Percentiles rank a stretch among this genome's conserved stretches.
Evolutionary conservation across 2,329 filamentous ascomycete genomes (phyloP).

Genomic region (Colletotrichum filicis): DNA sequence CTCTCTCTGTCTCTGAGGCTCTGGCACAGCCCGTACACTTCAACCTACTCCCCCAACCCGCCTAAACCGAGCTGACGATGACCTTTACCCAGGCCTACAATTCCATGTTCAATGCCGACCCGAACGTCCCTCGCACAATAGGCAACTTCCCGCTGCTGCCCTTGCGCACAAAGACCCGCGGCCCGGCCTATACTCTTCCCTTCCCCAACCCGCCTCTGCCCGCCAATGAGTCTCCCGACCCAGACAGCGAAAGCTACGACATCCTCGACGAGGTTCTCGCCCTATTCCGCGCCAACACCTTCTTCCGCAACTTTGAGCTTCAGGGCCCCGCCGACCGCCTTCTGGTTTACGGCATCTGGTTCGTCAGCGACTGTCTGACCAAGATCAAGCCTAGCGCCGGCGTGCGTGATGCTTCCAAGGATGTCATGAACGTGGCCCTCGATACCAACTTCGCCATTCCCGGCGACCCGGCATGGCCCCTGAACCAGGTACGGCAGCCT

Average conservation of each 20-base stretch:
- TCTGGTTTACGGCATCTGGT: conserved; percentile 96
- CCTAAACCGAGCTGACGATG: conserved; percentile 38
- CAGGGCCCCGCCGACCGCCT: conserved; percentile 94
- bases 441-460: conserved; percentile 95
- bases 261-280: conserved; percentile 92
- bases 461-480: conserved; percentile 89
- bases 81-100: conserved; percentile 82
- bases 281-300: conserved; percentile 96
- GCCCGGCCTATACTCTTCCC: conserved; percentile 90
- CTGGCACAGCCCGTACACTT: conserved; percentile 1
- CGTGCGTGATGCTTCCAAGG: conserved; percentile 71
- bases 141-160: conserved; percentile 97
- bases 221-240: conserved; percentile 75
- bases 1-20: background rate
- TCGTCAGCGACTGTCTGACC: conserved; percentile 87
- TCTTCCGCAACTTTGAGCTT: conserved; percentile 99
- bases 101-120: conserved; percentile 93
- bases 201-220: conserved; percentile 66
- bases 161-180: conserved; percentile 92
- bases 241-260: conserved; percentile 93
- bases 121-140: conserved; percentile 68
- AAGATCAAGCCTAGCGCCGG: conserved; percentile 84
- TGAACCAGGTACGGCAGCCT: conserved; percentile 78
- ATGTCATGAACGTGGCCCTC: conserved; percentile 89
- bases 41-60: conserved; percentile 1